Percentiles rank a stretch among this genome's conserved stretches.
Evolutionary conservation across 1,284 basidiomycete genomes (phyloP).

Genomic region (Rhodotorula glutinis): DNA sequence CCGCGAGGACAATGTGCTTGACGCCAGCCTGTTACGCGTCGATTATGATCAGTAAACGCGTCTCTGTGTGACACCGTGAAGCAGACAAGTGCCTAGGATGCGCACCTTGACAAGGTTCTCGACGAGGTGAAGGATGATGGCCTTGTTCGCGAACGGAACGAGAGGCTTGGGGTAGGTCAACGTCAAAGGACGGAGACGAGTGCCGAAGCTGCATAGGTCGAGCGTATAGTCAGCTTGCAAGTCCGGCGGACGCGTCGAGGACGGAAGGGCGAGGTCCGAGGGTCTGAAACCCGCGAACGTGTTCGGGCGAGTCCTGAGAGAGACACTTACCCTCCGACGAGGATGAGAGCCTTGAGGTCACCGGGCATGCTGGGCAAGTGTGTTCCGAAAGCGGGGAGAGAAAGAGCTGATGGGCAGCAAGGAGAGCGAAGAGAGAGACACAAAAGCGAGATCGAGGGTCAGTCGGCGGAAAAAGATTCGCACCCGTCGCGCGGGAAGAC

Average conservation of each 20-base stretch:
- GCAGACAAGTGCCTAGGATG: no score
- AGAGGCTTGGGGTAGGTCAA: slow-evolving; percentile 56
- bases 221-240: no score
- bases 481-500: neutral
- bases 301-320: no score
- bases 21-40: slow-evolving; percentile 51
- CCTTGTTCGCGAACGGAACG: slow-evolving; percentile 45
- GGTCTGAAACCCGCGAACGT: no score
- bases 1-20: slow-evolving; percentile 56
- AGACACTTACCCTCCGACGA: slow-evolving; percentile 39
- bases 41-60: neutral
- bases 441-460: no score
- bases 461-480: no score
- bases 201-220: slow-evolving; percentile 50
- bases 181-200: slow-evolving; percentile 55
- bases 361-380: slow-evolving; percentile 21
- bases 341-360: slow-evolving; percentile 40
- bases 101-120: slow-evolving; percentile 55
- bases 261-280: no score
- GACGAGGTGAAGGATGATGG: slow-evolving; percentile 53
- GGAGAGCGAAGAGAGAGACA: neutral
- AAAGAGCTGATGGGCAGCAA: neutral
- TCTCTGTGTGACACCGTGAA: no score
- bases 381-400: neutral
- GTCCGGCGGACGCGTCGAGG: no score